Base-by-base conservation (phyloP, 371 early-diverging fungal genomes). In the Lichtheimia hyalospora region DNA sequence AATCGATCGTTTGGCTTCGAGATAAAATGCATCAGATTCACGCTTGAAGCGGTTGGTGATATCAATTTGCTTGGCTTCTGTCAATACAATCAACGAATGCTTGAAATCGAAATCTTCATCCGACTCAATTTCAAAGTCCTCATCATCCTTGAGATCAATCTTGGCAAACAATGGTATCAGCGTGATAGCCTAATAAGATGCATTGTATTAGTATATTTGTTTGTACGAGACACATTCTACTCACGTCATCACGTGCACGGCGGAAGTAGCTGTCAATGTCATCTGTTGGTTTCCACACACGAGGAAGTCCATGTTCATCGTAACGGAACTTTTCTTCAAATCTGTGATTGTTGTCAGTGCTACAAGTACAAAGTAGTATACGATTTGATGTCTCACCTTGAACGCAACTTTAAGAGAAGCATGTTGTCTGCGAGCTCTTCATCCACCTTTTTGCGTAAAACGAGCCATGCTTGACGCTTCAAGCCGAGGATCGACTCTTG, bases 1-100 rank as follows among this genome's bases (percentile, higher is more conserved):
- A 55, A 94, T 87, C 0, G 96, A 90, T 24, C 98, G 90, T 74
- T 98, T 98, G 3, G 97, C 97, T 66, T 98, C 97, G 57, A 96
- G 70, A 61, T 91, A 97, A 66, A 94, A 83, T 2, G 88, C 88
- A 73, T 97, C 96, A 0, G 93, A 90, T 62, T 96, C 96, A 23
- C 91, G 83, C 67, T 87, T 87, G 81, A 96, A 95, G 51, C 91
- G 75, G 44, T 84, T 88, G n/a, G 83, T 81, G 56, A 96, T 72
- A 48, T 89, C 91, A 52, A 89, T 87, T 61, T 88, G 86, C 49
- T 89, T 87, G 5, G 84, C 73, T 48, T 88, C 84, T 13, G 86
- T 73, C 18, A 96, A 73, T 4, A 92, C 77, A 10, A 67, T 75
- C 60, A 89, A 73, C 1, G 89, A 79, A 16, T 82, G 74, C 24